These are phyloP conservation scores for Neonothopanus nambi DNA, from an alignment of 1,284 basidiomycete genomes.

Conservation along the genomic window DNA sequence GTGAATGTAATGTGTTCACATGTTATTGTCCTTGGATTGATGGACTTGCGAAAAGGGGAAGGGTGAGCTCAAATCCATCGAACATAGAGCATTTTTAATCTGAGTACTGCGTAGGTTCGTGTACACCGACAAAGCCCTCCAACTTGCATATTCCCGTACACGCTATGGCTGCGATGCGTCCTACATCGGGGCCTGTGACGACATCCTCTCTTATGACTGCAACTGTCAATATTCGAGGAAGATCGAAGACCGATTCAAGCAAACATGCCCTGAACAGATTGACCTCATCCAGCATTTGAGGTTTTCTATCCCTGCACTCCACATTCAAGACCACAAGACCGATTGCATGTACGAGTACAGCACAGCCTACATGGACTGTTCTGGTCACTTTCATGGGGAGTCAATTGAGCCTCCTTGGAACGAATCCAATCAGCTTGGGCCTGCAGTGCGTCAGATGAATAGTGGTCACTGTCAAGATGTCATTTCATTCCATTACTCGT, in stretches of 20 bases:
- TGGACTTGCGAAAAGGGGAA: conserved; percentile 18
- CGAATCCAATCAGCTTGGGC: conserved; percentile 24
- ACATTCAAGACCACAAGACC: conserved; percentile 26
- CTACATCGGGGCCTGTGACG: neutral
- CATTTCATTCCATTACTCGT: conserved; percentile 19
- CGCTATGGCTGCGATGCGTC: neutral
- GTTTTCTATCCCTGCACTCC: conserved; percentile 23
- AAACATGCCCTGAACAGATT: neutral
- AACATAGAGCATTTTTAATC: neutral
- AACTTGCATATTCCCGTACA: neutral
- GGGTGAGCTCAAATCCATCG: neutral
- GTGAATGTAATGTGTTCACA: conserved; percentile 13
- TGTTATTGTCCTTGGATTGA: conserved; percentile 3
- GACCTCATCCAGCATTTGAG: conserved; percentile 6
- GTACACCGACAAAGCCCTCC: neutral
- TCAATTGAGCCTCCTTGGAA: conserved; percentile 25
- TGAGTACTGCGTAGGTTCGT: neutral
- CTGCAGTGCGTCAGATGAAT: conserved; percentile 25
- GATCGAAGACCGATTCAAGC: conserved; percentile 1
- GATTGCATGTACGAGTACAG: conserved; percentile 24
- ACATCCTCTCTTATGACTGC: no score
- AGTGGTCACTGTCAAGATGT: conserved; percentile 25
- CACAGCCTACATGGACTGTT: conserved; percentile 17
- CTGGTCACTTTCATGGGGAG: conserved; percentile 28
- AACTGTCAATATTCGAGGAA: no score